Evolutionary conservation across 441 rosid species (phyloP), one percentile per base, ranked within the genome.

Genomic region (Syzygium malaccense): DNA sequence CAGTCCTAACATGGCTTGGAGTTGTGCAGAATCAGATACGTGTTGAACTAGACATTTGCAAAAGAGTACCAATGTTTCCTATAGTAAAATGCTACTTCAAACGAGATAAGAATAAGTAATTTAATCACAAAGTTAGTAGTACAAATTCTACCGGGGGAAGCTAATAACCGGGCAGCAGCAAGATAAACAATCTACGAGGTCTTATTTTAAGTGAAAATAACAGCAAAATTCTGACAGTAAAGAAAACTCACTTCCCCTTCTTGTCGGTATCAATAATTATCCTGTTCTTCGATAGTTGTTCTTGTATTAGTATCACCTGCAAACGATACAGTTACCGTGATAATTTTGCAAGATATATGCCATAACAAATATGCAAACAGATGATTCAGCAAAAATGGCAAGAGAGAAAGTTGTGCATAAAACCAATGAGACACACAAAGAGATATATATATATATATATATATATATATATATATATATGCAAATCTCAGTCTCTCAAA

Each of bases 241-340:
- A 89, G 80, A 90, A 88, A 71, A 96, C 99, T 95, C 91, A 98
- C 99, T 98, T 97, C 88, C 99, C 98, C 87, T 98, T 98, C 94
- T 94, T 98, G 94, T 96, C 98, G n/a, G 94, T 95, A 88, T 95
- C 99, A 90, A 98, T 95, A 88, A 97, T 97, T 89, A 98, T 96
- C 91, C 99, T 95, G 86, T 98, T 98, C 93, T 97, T 97, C 18
- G 99, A 98, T 91, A 98, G 98, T 89, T 98, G 99, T 91, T 98
- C 98, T 92, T 97, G 99, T 89, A 98, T 98, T 92, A 97, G 91
- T 89, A 98, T 88, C 88, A 98, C 99, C 99, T 98, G 93, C 90
- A 92, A 93, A 83, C 88, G n/a, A 93, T 60, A 62, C 28, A 75
- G 83, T 75, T 41, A 75, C 83, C n/a, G 13, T 41, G 26, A 64